Conservation (phyloP, 2,329 filamentous ascomycete species). For the Diaporthe sp. region DNA sequence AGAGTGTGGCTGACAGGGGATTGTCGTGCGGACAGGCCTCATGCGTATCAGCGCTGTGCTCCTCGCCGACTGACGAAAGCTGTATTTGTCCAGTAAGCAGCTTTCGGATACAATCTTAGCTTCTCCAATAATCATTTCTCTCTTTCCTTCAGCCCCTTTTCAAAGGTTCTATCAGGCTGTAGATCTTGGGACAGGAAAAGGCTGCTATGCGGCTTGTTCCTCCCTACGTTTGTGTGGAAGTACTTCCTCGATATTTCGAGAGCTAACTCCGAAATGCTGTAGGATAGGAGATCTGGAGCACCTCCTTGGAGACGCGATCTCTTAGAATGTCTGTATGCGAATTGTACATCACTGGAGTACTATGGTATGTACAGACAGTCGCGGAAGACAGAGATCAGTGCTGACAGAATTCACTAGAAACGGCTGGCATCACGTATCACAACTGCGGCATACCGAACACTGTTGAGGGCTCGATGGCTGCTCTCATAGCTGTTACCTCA, state of each 20-base stretch:
- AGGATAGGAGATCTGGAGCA: neutral
- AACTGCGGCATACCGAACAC: constrained; percentile 2
- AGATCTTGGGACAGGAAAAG: no score
- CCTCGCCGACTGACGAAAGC: neutral
- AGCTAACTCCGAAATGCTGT: no score
- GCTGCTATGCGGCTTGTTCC: no score
- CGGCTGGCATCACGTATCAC: constrained; percentile 9
- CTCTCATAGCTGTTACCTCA: neutral
- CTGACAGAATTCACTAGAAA: neutral
- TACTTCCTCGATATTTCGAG: no score
- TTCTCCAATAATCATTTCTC: no score
- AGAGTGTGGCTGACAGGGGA: neutral
- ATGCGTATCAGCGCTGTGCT: neutral
- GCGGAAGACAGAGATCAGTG: no score
- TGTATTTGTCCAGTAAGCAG: constrained; percentile 3
- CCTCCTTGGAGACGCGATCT: constrained; percentile 1
- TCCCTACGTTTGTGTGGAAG: no score
- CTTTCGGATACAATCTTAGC: no score
- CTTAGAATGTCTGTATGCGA: neutral
- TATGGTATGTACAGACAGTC: neutral
- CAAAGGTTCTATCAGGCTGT: no score
- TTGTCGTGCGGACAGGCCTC: neutral
- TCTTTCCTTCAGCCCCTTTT: no score
- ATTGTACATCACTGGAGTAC: constrained; percentile 5
- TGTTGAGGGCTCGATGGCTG: neutral